Base-by-base conservation (phyloP, 495 filamentous ascomycete genomes). In the Aspergillus haitiensis region DNA sequence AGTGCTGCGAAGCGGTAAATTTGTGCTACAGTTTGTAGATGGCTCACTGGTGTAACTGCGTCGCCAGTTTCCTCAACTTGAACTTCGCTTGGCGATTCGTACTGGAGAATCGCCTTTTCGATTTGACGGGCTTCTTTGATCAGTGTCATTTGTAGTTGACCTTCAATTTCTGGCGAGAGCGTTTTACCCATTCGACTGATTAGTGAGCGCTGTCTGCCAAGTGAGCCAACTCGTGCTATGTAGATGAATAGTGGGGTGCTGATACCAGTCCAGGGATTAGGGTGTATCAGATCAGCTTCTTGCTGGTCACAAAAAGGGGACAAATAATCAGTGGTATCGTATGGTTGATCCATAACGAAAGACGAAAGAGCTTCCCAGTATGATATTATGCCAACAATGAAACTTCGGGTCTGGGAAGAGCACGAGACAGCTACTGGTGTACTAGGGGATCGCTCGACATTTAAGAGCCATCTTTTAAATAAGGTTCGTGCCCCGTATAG, bases 321-420 rank as follows among this genome's bases (percentile, higher is more conserved):
- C 3, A 27, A 27, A 27, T 27, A 27, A 27, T 27, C 21, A 27
- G 21, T 27, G 21, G 21, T 27, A 27, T 55, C 52, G 8, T 27
- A 11, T 2, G 52, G 45, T 39, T 55, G 52, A 11, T 55, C 45
- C 15, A 27, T 21, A 12, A 55, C 0, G n/a, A 55, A 55, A 0
- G 52, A 42, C 0, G 52, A 9, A 7, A 55, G 9, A n/a, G 52
- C 35, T 32, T 55, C 52, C 52, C 52, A 55, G 16, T 55, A 55
- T 44, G 21, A 27, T 36, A 55, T 55, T 3, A 55, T 13, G 3
- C 52, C 37, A 10, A 11, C 32, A n/a, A 45, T 9, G 12, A 44
- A 21, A n/a, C 36, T 40, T 44, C 52, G 4, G n/a, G 21, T n/a
- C n/a, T 18, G 10, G 18, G 13, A 27, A 27, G 21, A 27, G 21